Percentiles rank a stretch among this genome's conserved stretches.
Conservation (phyloP, 352 stramenopile species). For the Globisporangium uncinulatum region DNA sequence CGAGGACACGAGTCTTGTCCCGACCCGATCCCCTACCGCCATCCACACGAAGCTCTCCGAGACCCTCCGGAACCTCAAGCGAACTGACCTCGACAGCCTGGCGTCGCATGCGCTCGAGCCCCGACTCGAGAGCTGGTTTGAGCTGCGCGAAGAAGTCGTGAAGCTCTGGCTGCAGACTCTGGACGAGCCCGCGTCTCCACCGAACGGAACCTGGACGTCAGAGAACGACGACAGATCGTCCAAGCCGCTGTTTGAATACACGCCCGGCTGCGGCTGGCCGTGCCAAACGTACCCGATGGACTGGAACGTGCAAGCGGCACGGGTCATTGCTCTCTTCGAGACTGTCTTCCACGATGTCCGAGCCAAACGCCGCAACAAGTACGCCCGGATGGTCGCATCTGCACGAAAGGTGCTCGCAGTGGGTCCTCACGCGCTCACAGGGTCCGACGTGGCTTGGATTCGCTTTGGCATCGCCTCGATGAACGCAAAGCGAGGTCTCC, state of each 20-base stretch:
- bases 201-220: slow-evolving; percentile 3
- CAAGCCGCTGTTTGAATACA: not conserved
- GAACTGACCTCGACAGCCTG: not conserved
- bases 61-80: not conserved
- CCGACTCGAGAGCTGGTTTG: not conserved
- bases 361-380: slow-evolving; percentile 1
- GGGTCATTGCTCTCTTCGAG: not conserved
- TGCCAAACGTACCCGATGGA: slow-evolving; percentile 1
- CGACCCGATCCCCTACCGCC: not conserved
- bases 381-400: not conserved
- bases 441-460: slow-evolving; percentile 9
- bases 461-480: slow-evolving; percentile 6
- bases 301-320: not conserved
- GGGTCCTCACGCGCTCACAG: slow-evolving; percentile 6
- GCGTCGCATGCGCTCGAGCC: not conserved
- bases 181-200: not conserved
- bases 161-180: slow-evolving; percentile 15
- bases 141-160: slow-evolving; percentile 11
- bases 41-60: not conserved
- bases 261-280: not conserved
- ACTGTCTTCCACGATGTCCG: not conserved
- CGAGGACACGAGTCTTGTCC: slow-evolving; percentile 10
- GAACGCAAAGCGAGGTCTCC: slow-evolving; percentile 11
- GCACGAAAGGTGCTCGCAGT: not conserved
- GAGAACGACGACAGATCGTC: not conserved